Evolutionary conservation across 306 rosid genomes (phyloP).

Genomic region (Cucurbita pepo): DNA sequence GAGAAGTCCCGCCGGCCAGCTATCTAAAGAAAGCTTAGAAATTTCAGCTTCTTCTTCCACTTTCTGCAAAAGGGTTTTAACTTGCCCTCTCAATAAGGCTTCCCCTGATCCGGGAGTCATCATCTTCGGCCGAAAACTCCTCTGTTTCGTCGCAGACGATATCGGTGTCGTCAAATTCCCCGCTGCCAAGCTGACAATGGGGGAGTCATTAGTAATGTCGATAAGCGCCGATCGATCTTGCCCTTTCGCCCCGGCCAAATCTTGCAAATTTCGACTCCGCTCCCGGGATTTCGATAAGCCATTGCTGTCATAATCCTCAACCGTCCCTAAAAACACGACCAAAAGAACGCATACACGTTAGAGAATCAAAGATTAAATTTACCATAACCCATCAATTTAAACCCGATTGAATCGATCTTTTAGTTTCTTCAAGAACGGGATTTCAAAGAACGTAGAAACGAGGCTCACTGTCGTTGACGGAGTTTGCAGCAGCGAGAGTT

Average conservation of each 20-base stretch:
- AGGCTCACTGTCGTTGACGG: constrained; percentile 16
- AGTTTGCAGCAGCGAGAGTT: constrained; percentile 11
- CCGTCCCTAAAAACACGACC: constrained; percentile 23
- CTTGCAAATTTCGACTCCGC: constrained; percentile 24
- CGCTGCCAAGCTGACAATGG: constrained; percentile 67
- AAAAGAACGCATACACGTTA: background rate
- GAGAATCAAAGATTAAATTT: background rate
- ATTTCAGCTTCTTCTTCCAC: constrained; percentile 84
- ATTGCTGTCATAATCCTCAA: constrained; percentile 40
- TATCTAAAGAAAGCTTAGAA: constrained; percentile 41
- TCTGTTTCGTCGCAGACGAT: constrained; percentile 26
- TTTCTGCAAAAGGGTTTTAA: constrained; percentile 73
- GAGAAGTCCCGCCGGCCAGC: constrained; percentile 38
- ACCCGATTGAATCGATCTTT: background rate
- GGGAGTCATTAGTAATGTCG: constrained; percentile 85
- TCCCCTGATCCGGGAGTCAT: constrained; percentile 87
- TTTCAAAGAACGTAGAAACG: background rate
- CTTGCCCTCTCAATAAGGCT: constrained; percentile 83
- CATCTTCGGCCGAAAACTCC: constrained; percentile 28
- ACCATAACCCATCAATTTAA: background rate
- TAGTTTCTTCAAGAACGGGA: background rate
- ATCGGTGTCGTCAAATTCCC: constrained; percentile 42
- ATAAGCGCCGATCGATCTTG: constrained; percentile 51
- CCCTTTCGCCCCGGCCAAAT: constrained; percentile 5
- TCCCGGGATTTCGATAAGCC: constrained; percentile 27